Evolutionary conservation across 129 eudicot genomes (phyloP).

Genomic region (Dittrichia graveolens): DNA sequence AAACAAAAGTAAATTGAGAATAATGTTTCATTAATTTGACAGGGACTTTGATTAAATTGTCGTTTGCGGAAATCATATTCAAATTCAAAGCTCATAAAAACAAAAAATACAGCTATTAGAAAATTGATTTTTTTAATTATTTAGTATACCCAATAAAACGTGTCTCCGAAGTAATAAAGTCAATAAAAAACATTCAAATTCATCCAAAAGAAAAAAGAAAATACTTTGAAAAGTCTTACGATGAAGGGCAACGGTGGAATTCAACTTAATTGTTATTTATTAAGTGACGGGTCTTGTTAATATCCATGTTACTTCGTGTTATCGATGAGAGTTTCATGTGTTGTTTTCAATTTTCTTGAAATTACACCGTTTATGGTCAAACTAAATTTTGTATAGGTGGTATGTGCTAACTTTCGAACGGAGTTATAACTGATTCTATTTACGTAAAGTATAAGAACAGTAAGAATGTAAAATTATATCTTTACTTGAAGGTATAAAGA

Average conservation of each 20-base stretch:
- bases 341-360: too few species aligned
- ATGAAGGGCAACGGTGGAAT: neutral
- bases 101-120: slow-evolving; percentile 25
- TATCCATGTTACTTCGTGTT: neutral
- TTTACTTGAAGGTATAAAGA: too few species aligned
- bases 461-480: too few species aligned
- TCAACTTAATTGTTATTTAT: neutral
- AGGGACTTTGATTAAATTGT: slow-evolving; percentile 27
- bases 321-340: too few species aligned
- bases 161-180: slow-evolving; percentile 25
- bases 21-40: slow-evolving; percentile 20
- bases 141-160: slow-evolving; percentile 22
- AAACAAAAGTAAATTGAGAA: slow-evolving; percentile 13
- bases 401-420: too few species aligned
- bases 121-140: neutral
- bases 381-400: too few species aligned
- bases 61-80: slow-evolving; percentile 32
- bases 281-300: neutral
- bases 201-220: neutral
- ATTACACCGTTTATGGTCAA: too few species aligned
- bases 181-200: slow-evolving; percentile 13
- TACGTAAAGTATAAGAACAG: too few species aligned
- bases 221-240: neutral
- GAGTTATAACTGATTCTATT: too few species aligned
- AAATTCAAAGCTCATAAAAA: slow-evolving; percentile 9